These are phyloP conservation scores for Cladophialophora immunda DNA, from an alignment of 2,329 filamentous ascomycete species.

Conservation along the genomic window DNA sequence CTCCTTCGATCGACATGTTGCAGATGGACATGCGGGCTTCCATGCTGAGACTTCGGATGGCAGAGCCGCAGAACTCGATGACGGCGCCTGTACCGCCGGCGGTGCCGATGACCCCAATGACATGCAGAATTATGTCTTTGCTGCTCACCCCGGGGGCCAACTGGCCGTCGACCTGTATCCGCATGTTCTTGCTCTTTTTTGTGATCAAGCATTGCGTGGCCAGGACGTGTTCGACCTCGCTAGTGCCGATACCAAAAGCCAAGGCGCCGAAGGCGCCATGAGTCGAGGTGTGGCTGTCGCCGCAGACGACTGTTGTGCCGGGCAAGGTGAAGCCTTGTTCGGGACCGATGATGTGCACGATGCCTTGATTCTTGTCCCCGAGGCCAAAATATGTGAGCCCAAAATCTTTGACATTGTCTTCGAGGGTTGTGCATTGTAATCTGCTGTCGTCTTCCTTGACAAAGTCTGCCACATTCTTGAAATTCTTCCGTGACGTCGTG, in stretches of 20 bases:
- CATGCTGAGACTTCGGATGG: constrained; percentile 89
- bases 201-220: constrained; percentile 96
- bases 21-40: constrained; percentile 99
- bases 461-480: constrained; percentile 93
- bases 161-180: constrained; percentile 91
- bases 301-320: constrained; percentile 95
- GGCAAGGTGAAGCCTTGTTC: constrained; percentile 99
- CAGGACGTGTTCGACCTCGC: constrained; percentile 97
- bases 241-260: constrained; percentile 96
- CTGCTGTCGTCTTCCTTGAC: constrained; percentile 94
- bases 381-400: constrained; percentile 97
- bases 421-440: constrained; percentile 91
- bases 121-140: constrained; percentile 93
- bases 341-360: constrained; percentile 97
- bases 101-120: constrained; percentile 92
- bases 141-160: constrained; percentile 90
- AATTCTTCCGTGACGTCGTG: constrained; percentile 85
- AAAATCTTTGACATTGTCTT: constrained; percentile 97
- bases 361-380: constrained; percentile 94
- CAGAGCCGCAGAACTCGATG: constrained; percentile 96
- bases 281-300: constrained; percentile 97
- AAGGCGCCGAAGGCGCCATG: constrained; percentile 96
- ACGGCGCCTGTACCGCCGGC: constrained; percentile 93
- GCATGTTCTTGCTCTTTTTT: constrained; percentile 98
- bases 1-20: constrained; percentile 98